Percentiles rank a stretch among this genome's conserved stretches.
These are phyloP conservation scores for Takakia lepidozioides DNA, from an alignment of 225 moss, liverwort and hornwort genomes.

Conservation along the genomic window DNA sequence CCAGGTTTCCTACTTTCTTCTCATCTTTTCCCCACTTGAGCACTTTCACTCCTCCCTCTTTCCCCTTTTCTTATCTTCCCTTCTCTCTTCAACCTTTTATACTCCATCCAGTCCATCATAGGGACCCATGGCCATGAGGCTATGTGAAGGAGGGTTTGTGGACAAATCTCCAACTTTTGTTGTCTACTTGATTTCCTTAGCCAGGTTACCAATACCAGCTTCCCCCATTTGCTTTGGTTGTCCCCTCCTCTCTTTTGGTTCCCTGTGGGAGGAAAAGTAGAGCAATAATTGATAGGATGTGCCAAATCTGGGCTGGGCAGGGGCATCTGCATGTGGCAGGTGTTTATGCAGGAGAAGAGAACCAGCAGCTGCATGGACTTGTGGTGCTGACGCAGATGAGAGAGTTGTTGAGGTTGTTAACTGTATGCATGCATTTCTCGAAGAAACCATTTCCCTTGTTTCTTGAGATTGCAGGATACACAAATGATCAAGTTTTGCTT, in stretches of 20 bases:
- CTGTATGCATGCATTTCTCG: conserved; percentile 78
- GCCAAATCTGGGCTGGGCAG: conserved; percentile 28
- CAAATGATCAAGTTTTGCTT: conserved; percentile 57
- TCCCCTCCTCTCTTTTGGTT: too few relatives aligned
- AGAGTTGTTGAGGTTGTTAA: conserved; percentile 63
- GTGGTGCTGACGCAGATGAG: conserved; percentile 56
- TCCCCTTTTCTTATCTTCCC: too few relatives aligned
- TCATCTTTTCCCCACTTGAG: too few relatives aligned
- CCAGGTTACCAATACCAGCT: too few relatives aligned
- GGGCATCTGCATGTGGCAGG: conserved; percentile 91
- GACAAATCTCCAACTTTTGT: too few relatives aligned
- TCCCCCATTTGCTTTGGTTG: too few relatives aligned
- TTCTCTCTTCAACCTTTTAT: background rate
- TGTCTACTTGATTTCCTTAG: too few relatives aligned
- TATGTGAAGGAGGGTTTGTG: too few relatives aligned
- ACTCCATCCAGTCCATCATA: background rate
- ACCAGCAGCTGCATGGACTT: conserved; percentile 57
- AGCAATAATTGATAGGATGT: too few relatives aligned
- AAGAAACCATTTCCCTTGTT: conserved; percentile 85
- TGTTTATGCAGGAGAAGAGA: conserved; percentile 67
- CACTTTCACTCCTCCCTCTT: too few relatives aligned
- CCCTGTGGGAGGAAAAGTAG: too few relatives aligned
- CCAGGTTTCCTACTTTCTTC: too few relatives aligned
- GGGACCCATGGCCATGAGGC: background rate
- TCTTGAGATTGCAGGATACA: conserved; percentile 69